Percentiles rank a stretch among this genome's conserved stretches.
phyloP scores from a whole-genome alignment of 495 filamentous ascomycete species.

The Aspergillus campestris region DNA sequence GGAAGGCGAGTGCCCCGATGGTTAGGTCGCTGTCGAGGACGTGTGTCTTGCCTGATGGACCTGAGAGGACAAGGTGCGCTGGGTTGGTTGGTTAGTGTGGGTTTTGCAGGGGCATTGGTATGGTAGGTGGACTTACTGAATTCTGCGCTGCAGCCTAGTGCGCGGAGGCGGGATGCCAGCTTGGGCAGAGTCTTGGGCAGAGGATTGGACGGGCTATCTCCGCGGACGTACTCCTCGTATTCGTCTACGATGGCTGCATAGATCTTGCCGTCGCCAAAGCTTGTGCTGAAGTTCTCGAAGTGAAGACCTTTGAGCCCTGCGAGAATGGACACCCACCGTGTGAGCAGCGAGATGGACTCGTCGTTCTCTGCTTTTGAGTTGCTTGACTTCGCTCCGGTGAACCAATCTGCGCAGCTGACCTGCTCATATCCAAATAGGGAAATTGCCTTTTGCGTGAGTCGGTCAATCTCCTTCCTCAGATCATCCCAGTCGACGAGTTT shows the following conservation, averaged over 20 bases:
- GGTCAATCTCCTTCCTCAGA: slow-evolving; percentile 41
- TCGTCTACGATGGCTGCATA: slow-evolving; percentile 53
- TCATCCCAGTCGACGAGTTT: slow-evolving; percentile 48
- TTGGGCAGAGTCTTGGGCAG: background rate
- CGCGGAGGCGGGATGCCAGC: slow-evolving; percentile 21
- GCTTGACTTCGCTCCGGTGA: slow-evolving; percentile 11
- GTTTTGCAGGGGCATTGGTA: background rate
- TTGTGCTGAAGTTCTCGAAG: slow-evolving; percentile 50
- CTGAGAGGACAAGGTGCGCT: slow-evolving; percentile 28
- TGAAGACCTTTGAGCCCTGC: slow-evolving; percentile 37
- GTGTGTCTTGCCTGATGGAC: slow-evolving; percentile 19
- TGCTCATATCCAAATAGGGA: slow-evolving; percentile 13
- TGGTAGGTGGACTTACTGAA: slow-evolving; percentile 30
- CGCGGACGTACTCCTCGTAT: slow-evolving; percentile 37
- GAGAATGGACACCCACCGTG: slow-evolving; percentile 46
- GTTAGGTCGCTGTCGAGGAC: slow-evolving; percentile 44
- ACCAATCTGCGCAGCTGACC: slow-evolving; percentile 7
- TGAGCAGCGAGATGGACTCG: slow-evolving; percentile 36
- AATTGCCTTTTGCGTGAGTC: slow-evolving; percentile 26
- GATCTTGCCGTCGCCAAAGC: slow-evolving; percentile 49
- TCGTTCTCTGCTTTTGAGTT: slow-evolving; percentile 17
- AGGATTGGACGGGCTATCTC: background rate
- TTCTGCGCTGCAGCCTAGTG: slow-evolving; percentile 32
- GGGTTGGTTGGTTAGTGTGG: slow-evolving; percentile 5
- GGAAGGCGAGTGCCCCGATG: slow-evolving; percentile 48